Evolutionary conservation across 176 grass and related monocot genomes (phyloP).

Genomic region (Zizania latifolia): DNA sequence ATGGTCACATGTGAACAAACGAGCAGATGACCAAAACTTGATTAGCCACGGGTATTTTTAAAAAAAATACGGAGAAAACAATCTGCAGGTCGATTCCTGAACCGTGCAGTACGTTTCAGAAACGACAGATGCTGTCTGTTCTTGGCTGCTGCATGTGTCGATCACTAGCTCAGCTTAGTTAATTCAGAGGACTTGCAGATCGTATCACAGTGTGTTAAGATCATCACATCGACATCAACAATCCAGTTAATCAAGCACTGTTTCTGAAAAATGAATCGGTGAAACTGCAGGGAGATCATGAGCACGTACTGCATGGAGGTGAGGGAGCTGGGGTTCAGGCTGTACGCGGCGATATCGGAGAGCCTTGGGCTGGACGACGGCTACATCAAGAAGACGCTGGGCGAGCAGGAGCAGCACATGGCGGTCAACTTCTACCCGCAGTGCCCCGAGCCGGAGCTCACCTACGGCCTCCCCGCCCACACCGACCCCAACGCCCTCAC

Average conservation of each 20-base stretch:
- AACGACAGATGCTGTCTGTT: background rate
- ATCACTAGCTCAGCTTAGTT: background rate
- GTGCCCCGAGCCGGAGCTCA: conserved; percentile 72
- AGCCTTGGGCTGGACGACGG: conserved; percentile 57
- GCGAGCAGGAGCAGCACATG: conserved; percentile 88
- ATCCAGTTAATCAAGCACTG: background rate
- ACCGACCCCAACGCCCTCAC: conserved; percentile 85
- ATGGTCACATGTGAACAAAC: background rate
- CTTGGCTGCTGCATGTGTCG: background rate
- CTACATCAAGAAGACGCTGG: conserved; percentile 48
- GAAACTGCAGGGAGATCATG: conserved; percentile 45
- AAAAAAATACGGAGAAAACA: no score
- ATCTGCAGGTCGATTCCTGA: background rate
- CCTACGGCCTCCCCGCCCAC: conserved; percentile 73
- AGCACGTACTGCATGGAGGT: conserved; percentile 61
- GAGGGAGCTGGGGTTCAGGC: conserved; percentile 52
- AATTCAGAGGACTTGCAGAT: background rate
- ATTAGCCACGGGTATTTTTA: background rate
- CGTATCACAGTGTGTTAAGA: background rate
- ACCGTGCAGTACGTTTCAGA: background rate
- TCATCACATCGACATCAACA: background rate
- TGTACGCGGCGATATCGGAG: conserved; percentile 52
- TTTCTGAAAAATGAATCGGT: background rate
- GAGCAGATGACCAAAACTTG: background rate
- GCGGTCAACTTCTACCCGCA: conserved; percentile 80